These are phyloP conservation scores for Dactylellina haptotyla DNA, from an alignment of 2,329 filamentous ascomycete genomes.

Conservation along the genomic window DNA sequence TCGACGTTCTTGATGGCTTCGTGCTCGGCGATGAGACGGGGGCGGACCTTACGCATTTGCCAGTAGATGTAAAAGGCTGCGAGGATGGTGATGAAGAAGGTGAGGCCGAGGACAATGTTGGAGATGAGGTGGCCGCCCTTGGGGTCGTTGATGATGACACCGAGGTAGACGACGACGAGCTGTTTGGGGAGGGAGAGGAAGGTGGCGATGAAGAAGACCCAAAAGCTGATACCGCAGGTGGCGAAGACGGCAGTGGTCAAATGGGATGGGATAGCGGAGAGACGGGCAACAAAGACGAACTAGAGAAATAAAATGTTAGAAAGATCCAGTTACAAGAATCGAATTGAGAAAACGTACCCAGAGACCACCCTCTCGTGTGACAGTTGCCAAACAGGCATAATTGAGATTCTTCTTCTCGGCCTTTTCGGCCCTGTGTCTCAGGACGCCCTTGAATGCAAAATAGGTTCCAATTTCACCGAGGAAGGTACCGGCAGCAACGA, in stretches of 20 bases:
- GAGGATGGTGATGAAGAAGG: conserved; percentile 61
- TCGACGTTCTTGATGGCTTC: conserved; percentile 25
- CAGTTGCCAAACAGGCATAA: conserved; percentile 62
- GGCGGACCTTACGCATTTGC: conserved; percentile 60
- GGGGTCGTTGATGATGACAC: conserved; percentile 59
- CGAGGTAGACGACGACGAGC: conserved; percentile 63
- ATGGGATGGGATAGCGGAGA: conserved; percentile 63
- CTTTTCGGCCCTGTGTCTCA: conserved; percentile 61
- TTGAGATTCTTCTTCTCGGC: conserved; percentile 63
- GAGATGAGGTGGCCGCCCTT: conserved; percentile 57
- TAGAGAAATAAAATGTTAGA: conserved; percentile 1
- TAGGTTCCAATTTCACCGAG: conserved; percentile 62
- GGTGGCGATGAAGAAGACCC: conserved; percentile 62
- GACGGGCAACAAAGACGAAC: conserved; percentile 63
- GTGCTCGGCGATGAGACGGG: conserved; percentile 43
- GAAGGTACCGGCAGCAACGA: conserved; percentile 63
- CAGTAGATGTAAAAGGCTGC: conserved; percentile 61
- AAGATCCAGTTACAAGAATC: background rate
- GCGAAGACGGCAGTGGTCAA: conserved; percentile 64
- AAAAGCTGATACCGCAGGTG: conserved; percentile 63
- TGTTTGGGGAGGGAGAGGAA: conserved; percentile 63
- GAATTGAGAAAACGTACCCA: conserved; percentile 54
- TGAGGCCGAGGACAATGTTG: conserved; percentile 60
- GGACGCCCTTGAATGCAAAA: conserved; percentile 63
- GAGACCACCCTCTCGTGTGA: conserved; percentile 63